phyloP scores from a whole-genome alignment of 2,329 filamentous ascomycete species.

The Plenodomus biglobosus region DNA sequence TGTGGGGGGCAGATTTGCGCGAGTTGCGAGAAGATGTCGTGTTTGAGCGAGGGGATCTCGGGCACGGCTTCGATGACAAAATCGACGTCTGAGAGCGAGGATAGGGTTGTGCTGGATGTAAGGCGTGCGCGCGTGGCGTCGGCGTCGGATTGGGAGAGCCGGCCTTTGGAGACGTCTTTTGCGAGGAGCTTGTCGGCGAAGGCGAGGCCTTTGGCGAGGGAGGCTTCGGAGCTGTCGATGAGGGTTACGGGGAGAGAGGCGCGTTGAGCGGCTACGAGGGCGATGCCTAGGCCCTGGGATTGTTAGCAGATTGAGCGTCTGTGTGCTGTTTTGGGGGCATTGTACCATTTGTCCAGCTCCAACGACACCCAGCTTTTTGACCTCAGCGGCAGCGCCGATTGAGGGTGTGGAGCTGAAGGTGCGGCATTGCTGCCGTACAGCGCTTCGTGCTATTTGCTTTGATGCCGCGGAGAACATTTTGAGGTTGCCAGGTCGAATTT shows the following conservation, averaged over 20 bases:
- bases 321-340: slow-evolving; percentile 5
- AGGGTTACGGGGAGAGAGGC: slow-evolving; percentile 82
- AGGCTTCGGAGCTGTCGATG: slow-evolving; percentile 79
- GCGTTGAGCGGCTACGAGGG: slow-evolving; percentile 84
- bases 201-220: slow-evolving; percentile 82
- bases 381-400: slow-evolving; percentile 63
- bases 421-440: slow-evolving; percentile 41
- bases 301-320: slow-evolving; percentile 21
- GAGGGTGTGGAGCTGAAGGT: slow-evolving; percentile 69
- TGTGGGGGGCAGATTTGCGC: slow-evolving; percentile 80
- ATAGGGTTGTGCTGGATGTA: slow-evolving; percentile 69
- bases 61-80: slow-evolving; percentile 98
- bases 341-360: slow-evolving; percentile 94
- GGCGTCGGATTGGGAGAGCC: slow-evolving; percentile 79
- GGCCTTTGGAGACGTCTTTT: slow-evolving; percentile 88
- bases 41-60: slow-evolving; percentile 85
- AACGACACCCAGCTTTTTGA: slow-evolving; percentile 87
- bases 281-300: slow-evolving; percentile 84
- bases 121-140: slow-evolving; percentile 71
- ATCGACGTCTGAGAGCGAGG: slow-evolving; percentile 78
- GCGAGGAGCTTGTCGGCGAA: slow-evolving; percentile 94
- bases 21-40: slow-evolving; percentile 80
- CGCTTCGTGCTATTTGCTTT: slow-evolving; percentile 28
- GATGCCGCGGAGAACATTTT: slow-evolving; percentile 42
- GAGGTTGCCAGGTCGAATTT: no score